Conservation (phyloP, 2,329 filamentous ascomycete genomes). For the Penicillium thymicola region DNA sequence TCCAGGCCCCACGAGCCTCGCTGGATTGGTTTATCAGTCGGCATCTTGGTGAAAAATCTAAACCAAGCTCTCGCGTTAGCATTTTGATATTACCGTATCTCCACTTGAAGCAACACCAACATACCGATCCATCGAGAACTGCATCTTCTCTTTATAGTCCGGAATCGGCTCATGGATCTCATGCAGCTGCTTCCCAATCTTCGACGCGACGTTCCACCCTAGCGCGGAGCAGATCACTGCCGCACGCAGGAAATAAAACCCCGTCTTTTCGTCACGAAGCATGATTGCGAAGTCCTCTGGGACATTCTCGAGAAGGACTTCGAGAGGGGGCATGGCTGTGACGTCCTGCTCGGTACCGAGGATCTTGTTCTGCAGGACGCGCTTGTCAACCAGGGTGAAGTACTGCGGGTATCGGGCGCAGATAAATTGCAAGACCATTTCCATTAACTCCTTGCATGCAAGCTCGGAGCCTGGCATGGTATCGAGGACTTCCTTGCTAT, state of each 20-base stretch:
- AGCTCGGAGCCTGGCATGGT: constrained; percentile 71
- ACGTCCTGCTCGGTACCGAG: constrained; percentile 62
- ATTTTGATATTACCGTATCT: not conserved
- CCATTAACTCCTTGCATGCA: constrained; percentile 82
- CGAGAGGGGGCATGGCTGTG: constrained; percentile 60
- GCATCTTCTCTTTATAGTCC: constrained; percentile 84
- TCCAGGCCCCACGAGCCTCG: constrained; percentile 82
- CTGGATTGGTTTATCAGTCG: constrained; percentile 72
- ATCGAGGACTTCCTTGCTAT: constrained; percentile 64
- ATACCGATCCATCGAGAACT: constrained; percentile 79
- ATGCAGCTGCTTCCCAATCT: constrained; percentile 67
- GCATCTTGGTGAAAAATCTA: constrained; percentile 78
- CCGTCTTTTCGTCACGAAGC: constrained; percentile 66
- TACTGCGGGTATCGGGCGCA: constrained; percentile 72
- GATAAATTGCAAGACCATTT: constrained; percentile 79
- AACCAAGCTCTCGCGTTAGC: not conserved
- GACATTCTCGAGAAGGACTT: constrained; percentile 70
- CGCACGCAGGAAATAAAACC: constrained; percentile 70
- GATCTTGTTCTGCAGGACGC: constrained; percentile 65
- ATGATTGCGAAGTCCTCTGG: constrained; percentile 82
- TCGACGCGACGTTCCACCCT: constrained; percentile 73
- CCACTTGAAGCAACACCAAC: constrained; percentile 17
- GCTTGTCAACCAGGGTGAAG: constrained; percentile 59
- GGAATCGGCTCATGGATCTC: constrained; percentile 73
- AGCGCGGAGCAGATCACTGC: constrained; percentile 75